Conservation (phyloP, 768 basidiomycete species). For the Symmetrospora coprosmae region DNA sequence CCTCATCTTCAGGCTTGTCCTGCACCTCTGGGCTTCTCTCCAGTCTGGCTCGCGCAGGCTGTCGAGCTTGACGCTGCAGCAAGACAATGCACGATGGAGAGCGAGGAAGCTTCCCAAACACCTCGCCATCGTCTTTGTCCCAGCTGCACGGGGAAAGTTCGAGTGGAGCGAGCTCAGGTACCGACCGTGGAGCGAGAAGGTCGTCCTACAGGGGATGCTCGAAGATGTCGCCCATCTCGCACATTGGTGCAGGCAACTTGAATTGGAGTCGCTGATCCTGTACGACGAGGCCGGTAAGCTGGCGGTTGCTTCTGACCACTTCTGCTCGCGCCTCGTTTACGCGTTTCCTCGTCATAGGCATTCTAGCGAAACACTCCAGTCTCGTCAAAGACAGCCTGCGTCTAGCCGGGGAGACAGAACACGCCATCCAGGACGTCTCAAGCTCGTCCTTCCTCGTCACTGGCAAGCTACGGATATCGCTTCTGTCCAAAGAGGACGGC, state of each 20-base stretch:
- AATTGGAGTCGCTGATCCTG: background rate
- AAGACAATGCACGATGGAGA: background rate
- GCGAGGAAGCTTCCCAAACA: background rate
- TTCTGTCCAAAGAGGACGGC: background rate
- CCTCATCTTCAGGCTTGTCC: background rate
- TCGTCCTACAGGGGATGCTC: background rate
- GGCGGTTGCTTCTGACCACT: too few relatives aligned
- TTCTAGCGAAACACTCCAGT: too few relatives aligned
- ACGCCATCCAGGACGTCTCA: too few relatives aligned
- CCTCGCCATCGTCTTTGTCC: conserved; percentile 4
- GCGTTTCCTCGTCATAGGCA: too few relatives aligned
- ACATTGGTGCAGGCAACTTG: background rate
- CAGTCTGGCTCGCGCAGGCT: background rate
- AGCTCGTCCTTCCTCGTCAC: background rate
- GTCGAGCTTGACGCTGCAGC: too few relatives aligned
- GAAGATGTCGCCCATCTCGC: background rate
- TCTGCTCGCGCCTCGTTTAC: too few relatives aligned
- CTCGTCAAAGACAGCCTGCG: too few relatives aligned
- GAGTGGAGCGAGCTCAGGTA: background rate
- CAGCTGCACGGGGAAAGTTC: background rate
- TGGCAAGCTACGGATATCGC: background rate
- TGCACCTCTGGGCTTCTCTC: background rate
- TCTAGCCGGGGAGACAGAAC: too few relatives aligned
- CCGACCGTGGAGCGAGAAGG: background rate
- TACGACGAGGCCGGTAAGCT: conserved; percentile 17